These are phyloP conservation scores for Chaetomium cochliodes DNA, from an alignment of 495 filamentous ascomycete species.

Conservation along the genomic window DNA sequence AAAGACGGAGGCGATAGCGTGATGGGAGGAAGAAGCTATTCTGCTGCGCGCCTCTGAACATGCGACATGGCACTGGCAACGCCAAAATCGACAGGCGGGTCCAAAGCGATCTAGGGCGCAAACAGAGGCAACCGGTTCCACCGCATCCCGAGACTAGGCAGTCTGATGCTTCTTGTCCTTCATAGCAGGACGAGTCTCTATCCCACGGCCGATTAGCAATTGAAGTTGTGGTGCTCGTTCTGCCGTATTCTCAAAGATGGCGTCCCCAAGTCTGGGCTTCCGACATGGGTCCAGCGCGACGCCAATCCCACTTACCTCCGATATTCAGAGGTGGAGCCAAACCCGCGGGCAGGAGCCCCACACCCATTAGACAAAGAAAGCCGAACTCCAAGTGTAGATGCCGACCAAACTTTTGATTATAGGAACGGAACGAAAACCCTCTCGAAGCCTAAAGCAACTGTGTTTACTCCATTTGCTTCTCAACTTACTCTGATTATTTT, in stretches of 20 bases:
- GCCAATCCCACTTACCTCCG: conserved; percentile 3
- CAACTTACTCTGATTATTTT: too few relatives aligned
- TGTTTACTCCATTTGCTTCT: too few relatives aligned
- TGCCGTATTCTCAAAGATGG: conserved; percentile 5
- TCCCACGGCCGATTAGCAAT: background rate
- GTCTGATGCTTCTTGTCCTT: background rate
- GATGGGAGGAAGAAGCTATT: conserved; percentile 28
- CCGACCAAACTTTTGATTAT: too few relatives aligned
- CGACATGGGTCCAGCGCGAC: conserved; percentile 2
- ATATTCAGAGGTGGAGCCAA: conserved; percentile 5
- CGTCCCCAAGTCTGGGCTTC: conserved; percentile 8
- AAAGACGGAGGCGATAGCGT: conserved; percentile 3
- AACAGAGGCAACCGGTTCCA: background rate
- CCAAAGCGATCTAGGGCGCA: background rate
- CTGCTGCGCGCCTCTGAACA: conserved; percentile 23
- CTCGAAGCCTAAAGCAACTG: too few relatives aligned
- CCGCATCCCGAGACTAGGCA: conserved; percentile 3
- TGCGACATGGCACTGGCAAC: conserved; percentile 30
- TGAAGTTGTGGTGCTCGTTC: conserved; percentile 11
- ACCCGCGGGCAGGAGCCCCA: background rate
- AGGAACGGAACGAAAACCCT: too few relatives aligned
- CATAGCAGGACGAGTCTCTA: conserved; percentile 9
- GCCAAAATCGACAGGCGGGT: conserved; percentile 18
- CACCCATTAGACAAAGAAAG: too few relatives aligned
- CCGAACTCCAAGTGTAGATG: too few relatives aligned